phyloP scores from a whole-genome alignment of 768 basidiomycete genomes.

The Hydnum rufescens region DNA sequence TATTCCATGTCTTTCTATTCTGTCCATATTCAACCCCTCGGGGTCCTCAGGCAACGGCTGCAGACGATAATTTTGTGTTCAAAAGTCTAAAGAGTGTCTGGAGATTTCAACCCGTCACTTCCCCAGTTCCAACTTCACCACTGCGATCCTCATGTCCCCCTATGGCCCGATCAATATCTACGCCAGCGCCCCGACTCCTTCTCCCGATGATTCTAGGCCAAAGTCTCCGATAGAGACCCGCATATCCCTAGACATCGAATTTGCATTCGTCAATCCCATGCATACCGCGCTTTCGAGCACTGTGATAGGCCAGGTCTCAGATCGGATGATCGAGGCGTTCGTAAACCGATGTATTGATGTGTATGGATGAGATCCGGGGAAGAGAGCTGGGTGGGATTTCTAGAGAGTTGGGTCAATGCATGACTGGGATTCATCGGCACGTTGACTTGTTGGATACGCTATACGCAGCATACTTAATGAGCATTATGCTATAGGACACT shows the following conservation, averaged over 20 bases:
- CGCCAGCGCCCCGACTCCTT: neutral
- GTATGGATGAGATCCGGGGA: too few species aligned
- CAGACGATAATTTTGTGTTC: constrained; percentile 53
- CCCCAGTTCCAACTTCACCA: constrained; percentile 25
- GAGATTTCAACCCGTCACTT: constrained; percentile 39
- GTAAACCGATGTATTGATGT: constrained; percentile 61
- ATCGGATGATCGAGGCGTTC: constrained; percentile 82
- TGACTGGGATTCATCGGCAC: too few species aligned
- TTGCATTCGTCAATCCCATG: constrained; percentile 71
- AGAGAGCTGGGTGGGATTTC: too few species aligned
- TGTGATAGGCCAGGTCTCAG: constrained; percentile 75
- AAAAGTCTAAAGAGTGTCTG: constrained; percentile 50
- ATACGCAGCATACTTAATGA: too few species aligned
- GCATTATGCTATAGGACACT: too few species aligned
- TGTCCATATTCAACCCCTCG: neutral
- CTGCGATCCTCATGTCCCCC: constrained; percentile 13
- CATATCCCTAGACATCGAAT: constrained; percentile 68
- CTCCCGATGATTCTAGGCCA: neutral
- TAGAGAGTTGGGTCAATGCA: too few species aligned
- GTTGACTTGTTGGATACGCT: too few species aligned
- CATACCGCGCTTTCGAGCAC: constrained; percentile 65
- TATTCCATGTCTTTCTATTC: neutral
- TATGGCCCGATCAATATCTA: neutral
- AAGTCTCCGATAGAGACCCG: constrained; percentile 34
- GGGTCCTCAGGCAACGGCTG: constrained; percentile 28